Evolutionary conservation across 352 stramenopile genomes (phyloP).

Genomic region (Pythium rhizo-oryzae): DNA sequence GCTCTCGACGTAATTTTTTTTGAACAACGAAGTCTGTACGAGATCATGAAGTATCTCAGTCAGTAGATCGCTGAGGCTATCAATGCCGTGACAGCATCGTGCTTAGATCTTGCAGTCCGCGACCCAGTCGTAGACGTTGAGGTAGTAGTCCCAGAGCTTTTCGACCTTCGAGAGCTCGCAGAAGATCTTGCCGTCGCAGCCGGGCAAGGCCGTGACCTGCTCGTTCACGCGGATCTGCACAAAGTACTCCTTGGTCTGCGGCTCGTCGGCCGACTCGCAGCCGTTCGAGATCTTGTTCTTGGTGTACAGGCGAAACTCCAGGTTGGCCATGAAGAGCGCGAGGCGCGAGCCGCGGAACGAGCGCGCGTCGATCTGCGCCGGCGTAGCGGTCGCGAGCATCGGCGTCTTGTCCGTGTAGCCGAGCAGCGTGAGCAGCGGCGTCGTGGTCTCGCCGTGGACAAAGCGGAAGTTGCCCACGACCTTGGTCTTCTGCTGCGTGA

Average conservation of each 20-base stretch:
- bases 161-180: constrained; percentile 30
- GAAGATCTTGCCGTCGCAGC: constrained; percentile 26
- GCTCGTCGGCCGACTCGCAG: background rate
- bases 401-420: constrained; percentile 28
- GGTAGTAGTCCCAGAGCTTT: constrained; percentile 28
- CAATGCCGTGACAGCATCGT: too few relatives aligned
- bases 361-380: constrained; percentile 14
- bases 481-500: constrained; percentile 12
- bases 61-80: too few relatives aligned
- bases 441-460: constrained; percentile 30
- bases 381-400: constrained; percentile 8
- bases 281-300: constrained; percentile 5
- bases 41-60: too few relatives aligned
- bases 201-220: constrained; percentile 26
- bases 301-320: constrained; percentile 33
- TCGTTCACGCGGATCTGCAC: constrained; percentile 37
- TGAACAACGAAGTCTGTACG: too few relatives aligned
- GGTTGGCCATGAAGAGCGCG: constrained; percentile 25
- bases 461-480: constrained; percentile 35
- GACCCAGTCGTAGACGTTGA: constrained; percentile 29
- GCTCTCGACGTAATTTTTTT: too few relatives aligned
- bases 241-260: constrained; percentile 17
- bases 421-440: constrained; percentile 31
- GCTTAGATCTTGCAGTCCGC: constrained; percentile 23
- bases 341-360: constrained; percentile 27